Conservation (phyloP, 1,284 basidiomycete genomes). For the Agaricales sp. region DNA sequence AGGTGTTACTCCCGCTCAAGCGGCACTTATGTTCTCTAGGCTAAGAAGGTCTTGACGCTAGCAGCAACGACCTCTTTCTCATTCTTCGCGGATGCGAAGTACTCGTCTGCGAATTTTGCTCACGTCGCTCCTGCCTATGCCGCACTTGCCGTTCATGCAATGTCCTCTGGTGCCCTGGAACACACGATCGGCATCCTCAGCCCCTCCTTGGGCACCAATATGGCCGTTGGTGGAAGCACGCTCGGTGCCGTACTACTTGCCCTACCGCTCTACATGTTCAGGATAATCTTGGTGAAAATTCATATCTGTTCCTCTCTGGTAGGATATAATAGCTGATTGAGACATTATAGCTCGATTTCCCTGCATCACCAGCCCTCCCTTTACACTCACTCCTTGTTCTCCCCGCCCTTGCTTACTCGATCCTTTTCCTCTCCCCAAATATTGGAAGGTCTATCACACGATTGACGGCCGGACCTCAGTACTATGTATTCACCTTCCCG, state of each 20-base stretch:
- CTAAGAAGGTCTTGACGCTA: slow-evolving; percentile 35
- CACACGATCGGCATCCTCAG: slow-evolving; percentile 48
- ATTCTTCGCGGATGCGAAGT: slow-evolving; percentile 42
- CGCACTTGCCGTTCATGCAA: slow-evolving; percentile 46
- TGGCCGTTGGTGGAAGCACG: slow-evolving; percentile 41
- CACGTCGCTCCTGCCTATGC: slow-evolving; percentile 50
- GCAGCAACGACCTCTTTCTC: slow-evolving; percentile 34
- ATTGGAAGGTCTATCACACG: slow-evolving; percentile 36
- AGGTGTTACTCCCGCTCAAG: background rate
- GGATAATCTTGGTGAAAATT: slow-evolving; percentile 42
- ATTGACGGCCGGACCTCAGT: slow-evolving; percentile 36
- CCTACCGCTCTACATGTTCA: slow-evolving; percentile 52
- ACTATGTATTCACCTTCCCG: slow-evolving; percentile 45
- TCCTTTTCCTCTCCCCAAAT: slow-evolving; percentile 48
- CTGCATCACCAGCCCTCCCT: slow-evolving; percentile 31
- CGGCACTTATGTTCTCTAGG: slow-evolving; percentile 19
- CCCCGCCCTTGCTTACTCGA: slow-evolving; percentile 46
- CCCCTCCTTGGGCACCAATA: slow-evolving; percentile 41
- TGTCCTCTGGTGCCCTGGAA: slow-evolving; percentile 48
- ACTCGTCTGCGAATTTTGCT: slow-evolving; percentile 34
- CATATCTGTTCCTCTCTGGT: background rate
- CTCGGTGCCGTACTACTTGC: slow-evolving; percentile 54
- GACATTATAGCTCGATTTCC: slow-evolving; percentile 24
- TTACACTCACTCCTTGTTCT: slow-evolving; percentile 43
- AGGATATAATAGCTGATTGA: slow-evolving; percentile 7